Evolutionary conservation across 2,329 filamentous ascomycete species (phyloP).

Genomic region (Ophiostoma montium): DNA sequence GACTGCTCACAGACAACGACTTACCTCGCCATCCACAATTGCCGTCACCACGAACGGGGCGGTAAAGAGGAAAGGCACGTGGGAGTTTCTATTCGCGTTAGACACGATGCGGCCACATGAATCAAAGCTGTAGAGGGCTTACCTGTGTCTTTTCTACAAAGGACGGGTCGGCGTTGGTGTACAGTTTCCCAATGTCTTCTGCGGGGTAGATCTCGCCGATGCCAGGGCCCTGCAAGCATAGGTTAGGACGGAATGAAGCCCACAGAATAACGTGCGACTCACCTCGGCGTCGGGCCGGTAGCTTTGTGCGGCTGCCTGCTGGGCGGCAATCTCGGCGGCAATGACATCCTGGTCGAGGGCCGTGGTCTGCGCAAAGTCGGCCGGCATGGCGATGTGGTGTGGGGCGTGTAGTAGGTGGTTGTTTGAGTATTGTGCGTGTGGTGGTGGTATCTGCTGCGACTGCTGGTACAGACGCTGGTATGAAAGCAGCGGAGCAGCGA

Average conservation of each 20-base stretch:
- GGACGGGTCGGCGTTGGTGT: slow-evolving; percentile 72
- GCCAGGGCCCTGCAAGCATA: slow-evolving; percentile 54
- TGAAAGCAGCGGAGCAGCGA: neutral
- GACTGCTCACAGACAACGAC: slow-evolving; percentile 21
- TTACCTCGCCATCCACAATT: slow-evolving; percentile 97
- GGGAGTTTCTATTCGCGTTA: slow-evolving; percentile 50
- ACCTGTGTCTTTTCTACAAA: slow-evolving; percentile 82
- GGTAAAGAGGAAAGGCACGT: slow-evolving; percentile 73
- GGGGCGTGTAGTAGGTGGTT: neutral
- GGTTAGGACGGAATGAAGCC: slow-evolving; percentile 12
- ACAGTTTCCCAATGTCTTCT: slow-evolving; percentile 66
- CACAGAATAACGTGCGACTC: slow-evolving; percentile 16
- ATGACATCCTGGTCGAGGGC: slow-evolving; percentile 9
- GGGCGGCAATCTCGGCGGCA: slow-evolving; percentile 35
- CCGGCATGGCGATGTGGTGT: neutral
- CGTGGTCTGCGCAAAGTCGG: neutral
- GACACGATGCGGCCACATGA: neutral
- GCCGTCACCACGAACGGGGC: slow-evolving; percentile 79
- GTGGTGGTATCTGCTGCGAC: neutral
- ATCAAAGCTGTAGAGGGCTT: slow-evolving; percentile 28
- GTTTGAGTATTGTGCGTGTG: neutral
- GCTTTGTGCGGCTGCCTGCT: slow-evolving; percentile 45
- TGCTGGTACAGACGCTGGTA: neutral
- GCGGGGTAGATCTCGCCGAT: slow-evolving; percentile 69
- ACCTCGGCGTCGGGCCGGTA: slow-evolving; percentile 34